Conservation (phyloP, 2,329 filamentous ascomycete genomes). For the Alternaria novae-zelandiae region DNA sequence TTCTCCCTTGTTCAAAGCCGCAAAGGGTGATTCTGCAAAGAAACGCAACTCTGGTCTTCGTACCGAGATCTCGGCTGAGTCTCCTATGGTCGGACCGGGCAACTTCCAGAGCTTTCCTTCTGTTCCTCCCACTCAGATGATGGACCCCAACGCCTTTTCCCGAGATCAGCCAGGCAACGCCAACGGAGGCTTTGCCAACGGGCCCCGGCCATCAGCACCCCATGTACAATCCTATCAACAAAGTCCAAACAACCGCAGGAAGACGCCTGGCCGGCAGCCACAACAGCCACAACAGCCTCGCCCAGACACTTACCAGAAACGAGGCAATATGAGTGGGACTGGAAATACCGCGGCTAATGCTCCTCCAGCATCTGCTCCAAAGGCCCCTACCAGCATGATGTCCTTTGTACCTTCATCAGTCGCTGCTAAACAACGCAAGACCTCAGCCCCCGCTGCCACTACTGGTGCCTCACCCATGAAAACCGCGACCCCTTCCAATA, state of each 20-base stretch:
- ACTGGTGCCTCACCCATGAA: slow-evolving; percentile 22
- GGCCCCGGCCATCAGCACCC: slow-evolving; percentile 35
- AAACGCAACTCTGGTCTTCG: slow-evolving; percentile 53
- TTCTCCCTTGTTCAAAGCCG: slow-evolving; percentile 57
- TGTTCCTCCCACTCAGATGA: slow-evolving; percentile 19
- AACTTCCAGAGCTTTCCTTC: slow-evolving; percentile 34
- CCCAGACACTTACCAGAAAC: slow-evolving; percentile 29
- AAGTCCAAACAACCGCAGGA: slow-evolving; percentile 30
- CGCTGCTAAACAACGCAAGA: slow-evolving; percentile 39
- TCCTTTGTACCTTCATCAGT: slow-evolving; percentile 48
- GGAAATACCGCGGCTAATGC: slow-evolving; percentile 19
- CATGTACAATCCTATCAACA: slow-evolving; percentile 34
- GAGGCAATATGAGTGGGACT: slow-evolving; percentile 17
- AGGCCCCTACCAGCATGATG: slow-evolving; percentile 36
- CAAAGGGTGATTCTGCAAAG: slow-evolving; percentile 50
- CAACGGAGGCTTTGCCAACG: slow-evolving; percentile 16
- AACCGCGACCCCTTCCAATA: slow-evolving; percentile 24
- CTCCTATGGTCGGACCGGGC: slow-evolving; percentile 32
- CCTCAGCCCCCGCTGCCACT: slow-evolving; percentile 23
- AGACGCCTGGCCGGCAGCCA: slow-evolving; percentile 30
- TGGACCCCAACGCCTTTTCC: slow-evolving; percentile 28
- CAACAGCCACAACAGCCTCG: slow-evolving; percentile 31
- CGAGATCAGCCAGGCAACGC: slow-evolving; percentile 23
- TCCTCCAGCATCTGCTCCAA: slow-evolving; percentile 23
- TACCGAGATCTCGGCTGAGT: slow-evolving; percentile 50